Base-by-base conservation (phyloP, 345 rosid species). In the Ceriops decandra region DNA sequence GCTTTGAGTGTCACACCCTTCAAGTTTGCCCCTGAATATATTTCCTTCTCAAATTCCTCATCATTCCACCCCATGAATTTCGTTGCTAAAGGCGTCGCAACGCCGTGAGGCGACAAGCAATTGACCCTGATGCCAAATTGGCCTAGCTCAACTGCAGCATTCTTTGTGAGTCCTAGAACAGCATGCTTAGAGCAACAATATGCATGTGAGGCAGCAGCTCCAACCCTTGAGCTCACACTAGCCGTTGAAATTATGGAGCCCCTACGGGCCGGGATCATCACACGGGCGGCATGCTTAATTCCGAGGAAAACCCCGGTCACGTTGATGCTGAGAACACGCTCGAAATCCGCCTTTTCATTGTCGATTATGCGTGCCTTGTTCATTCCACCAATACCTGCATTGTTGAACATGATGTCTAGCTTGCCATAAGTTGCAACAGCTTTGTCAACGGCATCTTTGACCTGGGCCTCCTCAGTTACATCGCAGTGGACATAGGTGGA, bases 41-140 rank as follows among this genome's bases (percentile, higher is more conserved):
- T 72, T 5, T 13, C 1, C 30, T 47, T 75, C 77, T 80, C 87
- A 0, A 85, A 57, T 42, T 67, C 61, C 57, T 72, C 78, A 4
- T 65, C 74, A 17, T n/a, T 51, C 22, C 64, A 0, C 52, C 83
- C 88, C 0, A 66, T 13, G 42, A 87, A 73, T 52, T 38, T 38
- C 0, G 70, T 82, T 10, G 85, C 82, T 51, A 82, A 68, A 19
- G 86, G 86, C 1, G 88, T 86, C 5, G 74, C 80, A 0, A 81
- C 49, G 0, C 56, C 83, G 49, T 58, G 81, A 8, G 91, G 88
- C 1, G 88, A 69, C 65, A 86, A 46, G 57, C 85, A 86, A 47
- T 84, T 86, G 19, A 76, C 87, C 57, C 84, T 69, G 19, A 83
- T 82, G 26, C 88, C 86, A 46, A 81, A 84, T 64, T 82, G 81